These are phyloP conservation scores for Colletotrichum noveboracense DNA, from an alignment of 2,329 filamentous ascomycete species.

Conservation along the genomic window DNA sequence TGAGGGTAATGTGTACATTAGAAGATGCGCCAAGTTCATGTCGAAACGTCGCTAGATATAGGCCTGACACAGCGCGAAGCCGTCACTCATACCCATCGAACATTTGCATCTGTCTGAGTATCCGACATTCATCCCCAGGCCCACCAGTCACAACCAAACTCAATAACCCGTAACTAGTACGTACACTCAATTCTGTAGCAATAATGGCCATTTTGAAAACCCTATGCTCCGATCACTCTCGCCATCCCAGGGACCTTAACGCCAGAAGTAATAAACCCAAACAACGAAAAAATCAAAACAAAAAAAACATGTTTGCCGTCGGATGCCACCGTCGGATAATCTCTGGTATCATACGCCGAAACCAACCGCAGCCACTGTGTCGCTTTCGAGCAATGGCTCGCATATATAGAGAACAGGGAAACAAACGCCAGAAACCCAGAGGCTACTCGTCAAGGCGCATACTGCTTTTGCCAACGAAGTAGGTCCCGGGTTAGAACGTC, in stretches of 20 bases:
- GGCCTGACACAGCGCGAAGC: background rate
- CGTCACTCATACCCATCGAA: background rate
- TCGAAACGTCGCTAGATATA: background rate
- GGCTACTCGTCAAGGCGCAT: constrained; percentile 38
- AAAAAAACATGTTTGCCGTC: background rate
- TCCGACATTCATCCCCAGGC: background rate
- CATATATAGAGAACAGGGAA: constrained; percentile 38
- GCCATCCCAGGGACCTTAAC: background rate
- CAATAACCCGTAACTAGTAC: background rate
- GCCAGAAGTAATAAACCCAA: background rate
- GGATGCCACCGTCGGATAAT: background rate
- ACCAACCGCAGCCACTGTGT: background rate
- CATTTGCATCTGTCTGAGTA: background rate
- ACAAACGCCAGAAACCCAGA: constrained; percentile 42
- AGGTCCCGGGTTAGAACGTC: constrained; percentile 81
- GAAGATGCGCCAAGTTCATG: background rate
- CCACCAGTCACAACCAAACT: background rate
- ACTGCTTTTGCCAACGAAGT: constrained; percentile 85
- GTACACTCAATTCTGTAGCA: background rate
- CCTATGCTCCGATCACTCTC: background rate
- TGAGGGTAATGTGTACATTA: constrained; percentile 8
- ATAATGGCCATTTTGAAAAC: background rate
- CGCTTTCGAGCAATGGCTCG: background rate
- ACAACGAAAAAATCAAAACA: background rate
- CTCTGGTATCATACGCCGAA: constrained; percentile 17